Evolutionary conservation across 768 basidiomycete species (phyloP), one percentile per base, ranked within the genome.

Genomic region (Macrolepiota albuminosa): DNA sequence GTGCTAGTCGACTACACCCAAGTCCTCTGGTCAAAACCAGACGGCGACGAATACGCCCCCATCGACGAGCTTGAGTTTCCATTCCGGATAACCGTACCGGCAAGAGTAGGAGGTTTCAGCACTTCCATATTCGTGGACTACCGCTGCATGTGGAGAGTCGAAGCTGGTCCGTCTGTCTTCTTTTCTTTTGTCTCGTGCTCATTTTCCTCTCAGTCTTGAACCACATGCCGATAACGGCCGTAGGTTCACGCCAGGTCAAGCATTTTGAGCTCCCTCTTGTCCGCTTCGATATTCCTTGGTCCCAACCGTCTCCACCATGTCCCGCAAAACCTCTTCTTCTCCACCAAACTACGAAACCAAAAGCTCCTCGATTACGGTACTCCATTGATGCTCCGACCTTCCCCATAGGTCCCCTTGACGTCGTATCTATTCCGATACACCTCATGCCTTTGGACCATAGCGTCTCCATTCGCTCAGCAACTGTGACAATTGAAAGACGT

Each of bases 91-190:
- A 78, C 81, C 49, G 61, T 94, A 31, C 92, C 92, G 31, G 69
- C 81, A 58, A 77, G 80, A 62, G 79, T 82, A 54, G 72, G 79
- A 16, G 88, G 88, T 43, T 86, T 84, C 66, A 88, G 86, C 70
- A 85, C 87, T 51, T 81, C 86, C 14, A 78, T 84, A 61, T 91
- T 86, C 66, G 88, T 88, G 64, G 88, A 87, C 66, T 94, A 91
- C 71, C 81, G 87, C 47, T 85, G 89, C 68, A 83, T 83, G 68
- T 94, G 92, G 92, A 80, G 90, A 56, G 78, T 94, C 58, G 92
- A 94, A 76, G 91, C 91, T 63, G 81, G 91, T 86, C 63, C 63
- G 85, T 78, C 14, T 49, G 62, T 47, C 37, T 57, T 60, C 64
- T 56, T 60, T 40, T 60, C 43, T 29, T 54, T 26, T 65, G 13